These are phyloP conservation scores for Alternaria panax DNA, from an alignment of 2,329 filamentous ascomycete genomes.

Conservation along the genomic window DNA sequence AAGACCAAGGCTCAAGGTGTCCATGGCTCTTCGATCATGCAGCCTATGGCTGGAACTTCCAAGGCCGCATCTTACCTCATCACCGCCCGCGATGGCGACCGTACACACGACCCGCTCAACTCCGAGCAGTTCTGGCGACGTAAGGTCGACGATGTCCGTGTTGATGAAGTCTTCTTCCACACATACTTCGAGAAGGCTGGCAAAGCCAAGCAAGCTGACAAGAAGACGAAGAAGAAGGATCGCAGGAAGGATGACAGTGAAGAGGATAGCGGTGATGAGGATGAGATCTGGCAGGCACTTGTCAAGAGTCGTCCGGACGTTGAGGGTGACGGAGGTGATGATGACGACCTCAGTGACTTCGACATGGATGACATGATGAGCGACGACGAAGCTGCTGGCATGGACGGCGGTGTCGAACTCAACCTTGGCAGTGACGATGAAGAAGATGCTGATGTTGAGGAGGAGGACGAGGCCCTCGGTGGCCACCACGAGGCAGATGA, in stretches of 20 bases:
- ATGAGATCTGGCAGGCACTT: slow-evolving; percentile 91
- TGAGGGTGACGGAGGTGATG: slow-evolving; percentile 70
- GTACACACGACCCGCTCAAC: slow-evolving; percentile 74
- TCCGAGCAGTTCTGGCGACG: slow-evolving; percentile 89
- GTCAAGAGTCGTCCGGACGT: slow-evolving; percentile 81
- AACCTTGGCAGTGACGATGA: slow-evolving; percentile 60
- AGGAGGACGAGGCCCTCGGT: slow-evolving; percentile 58
- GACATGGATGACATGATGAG: slow-evolving; percentile 56
- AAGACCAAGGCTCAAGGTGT: slow-evolving; percentile 68
- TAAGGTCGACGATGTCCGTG: slow-evolving; percentile 84
- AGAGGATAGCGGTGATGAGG: slow-evolving; percentile 71
- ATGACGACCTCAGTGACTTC: slow-evolving; percentile 62
- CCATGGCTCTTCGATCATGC: slow-evolving; percentile 93
- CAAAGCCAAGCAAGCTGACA: slow-evolving; percentile 62
- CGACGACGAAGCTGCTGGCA: slow-evolving; percentile 56
- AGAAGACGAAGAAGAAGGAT: slow-evolving; percentile 62
- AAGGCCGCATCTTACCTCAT: slow-evolving; percentile 68
- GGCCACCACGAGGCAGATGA: slow-evolving; percentile 41
- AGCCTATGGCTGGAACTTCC: slow-evolving; percentile 75
- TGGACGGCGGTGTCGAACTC: slow-evolving; percentile 51
- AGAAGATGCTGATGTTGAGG: slow-evolving; percentile 53
- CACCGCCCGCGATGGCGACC: slow-evolving; percentile 64
- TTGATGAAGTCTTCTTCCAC: slow-evolving; percentile 97
- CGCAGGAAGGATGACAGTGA: slow-evolving; percentile 52
- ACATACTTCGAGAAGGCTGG: slow-evolving; percentile 83